phyloP scores from a whole-genome alignment of 768 basidiomycete species.

The Auricularia heimuer region DNA sequence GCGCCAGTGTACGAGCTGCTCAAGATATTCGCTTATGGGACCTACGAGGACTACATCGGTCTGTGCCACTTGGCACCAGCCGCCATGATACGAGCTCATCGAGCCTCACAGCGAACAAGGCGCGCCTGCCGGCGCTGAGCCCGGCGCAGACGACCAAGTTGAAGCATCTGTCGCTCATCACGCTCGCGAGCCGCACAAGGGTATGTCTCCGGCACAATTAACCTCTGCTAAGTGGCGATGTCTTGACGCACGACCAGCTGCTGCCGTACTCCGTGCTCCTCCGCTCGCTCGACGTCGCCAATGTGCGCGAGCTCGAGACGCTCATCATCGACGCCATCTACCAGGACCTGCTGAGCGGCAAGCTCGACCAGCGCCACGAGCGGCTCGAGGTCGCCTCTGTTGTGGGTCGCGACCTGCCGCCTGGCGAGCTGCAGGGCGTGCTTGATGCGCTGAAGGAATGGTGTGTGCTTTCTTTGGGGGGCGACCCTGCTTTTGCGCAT shows the following conservation, averaged over 20 bases:
- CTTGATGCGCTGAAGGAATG: constrained; percentile 57
- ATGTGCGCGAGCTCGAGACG: constrained; percentile 86
- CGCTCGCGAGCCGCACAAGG: constrained; percentile 65
- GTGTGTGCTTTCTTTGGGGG: constrained; percentile 27
- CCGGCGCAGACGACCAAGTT: constrained; percentile 73
- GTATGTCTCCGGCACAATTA: constrained; percentile 28
- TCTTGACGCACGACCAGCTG: constrained; percentile 37
- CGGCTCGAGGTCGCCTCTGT: constrained; percentile 89
- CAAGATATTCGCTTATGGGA: constrained; percentile 84
- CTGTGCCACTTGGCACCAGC: constrained; percentile 13
- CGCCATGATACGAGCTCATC: not conserved
- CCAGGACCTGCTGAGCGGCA: constrained; percentile 78
- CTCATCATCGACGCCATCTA: constrained; percentile 97
- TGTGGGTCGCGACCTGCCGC: constrained; percentile 85
- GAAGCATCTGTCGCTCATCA: constrained; percentile 86
- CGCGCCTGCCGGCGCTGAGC: constrained; percentile 56
- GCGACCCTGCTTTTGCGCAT: no score
- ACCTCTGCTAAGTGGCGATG: not conserved
- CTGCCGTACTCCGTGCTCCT: constrained; percentile 73
- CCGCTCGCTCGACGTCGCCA: constrained; percentile 58
- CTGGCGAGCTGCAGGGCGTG: constrained; percentile 52
- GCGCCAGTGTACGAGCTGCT: constrained; percentile 53
- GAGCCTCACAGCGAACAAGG: constrained; percentile 46
- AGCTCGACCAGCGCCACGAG: constrained; percentile 85
- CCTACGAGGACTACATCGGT: constrained; percentile 77